Base-by-base conservation (phyloP, 495 filamentous ascomycete genomes). In the Aspergillus olivimuriae region DNA sequence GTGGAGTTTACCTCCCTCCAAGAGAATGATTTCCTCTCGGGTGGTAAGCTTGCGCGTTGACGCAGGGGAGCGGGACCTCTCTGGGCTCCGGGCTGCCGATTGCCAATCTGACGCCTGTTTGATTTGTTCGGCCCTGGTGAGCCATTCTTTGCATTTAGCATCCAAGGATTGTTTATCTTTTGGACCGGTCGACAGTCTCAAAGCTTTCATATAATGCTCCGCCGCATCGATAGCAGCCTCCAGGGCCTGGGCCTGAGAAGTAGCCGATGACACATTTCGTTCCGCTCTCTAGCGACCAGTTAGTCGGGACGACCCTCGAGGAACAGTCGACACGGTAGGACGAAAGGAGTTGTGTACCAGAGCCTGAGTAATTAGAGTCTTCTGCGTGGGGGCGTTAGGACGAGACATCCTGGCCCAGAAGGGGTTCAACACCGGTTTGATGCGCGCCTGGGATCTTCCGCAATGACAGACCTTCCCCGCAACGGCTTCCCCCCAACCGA, bases 151-250 rank as follows among this genome's bases (percentile, higher is more conserved):
- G 61, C 78, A 86, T 65, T 84, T 86, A 12, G 62, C 57, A 26
- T 77, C 78, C 14, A 92, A 63, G 9, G 68, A 63, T 9, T 63
- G 57, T 44, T 77, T 84, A 19, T 90, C 83, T 15, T 65, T 62
- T 10, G 66, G 50, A 22, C 57, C 63, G 4, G 66, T 50, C 1
- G 80, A 70, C 35, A 80, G 60, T 34, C 68, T 66, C 41, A 84
- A 59, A 1, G 84, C 86, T 55, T 78, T 78, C 80, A 95, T 87
- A 46, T 87, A 87, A 34, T 83, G 62, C 52, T 95, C 86, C 12
- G 78, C 81, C 18, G 85, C 84, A 47, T 76, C 65, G 56, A 92
- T 85, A 42, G 85, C 82, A 48, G 81, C 76, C 28, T 82, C 64
- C 36, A 95, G 69, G 15, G 90, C 89, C 46, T 79, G 75, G 26